Evolutionary conservation across 164 flowering plant genomes (phyloP).

Genomic region (Sedum album): DNA sequence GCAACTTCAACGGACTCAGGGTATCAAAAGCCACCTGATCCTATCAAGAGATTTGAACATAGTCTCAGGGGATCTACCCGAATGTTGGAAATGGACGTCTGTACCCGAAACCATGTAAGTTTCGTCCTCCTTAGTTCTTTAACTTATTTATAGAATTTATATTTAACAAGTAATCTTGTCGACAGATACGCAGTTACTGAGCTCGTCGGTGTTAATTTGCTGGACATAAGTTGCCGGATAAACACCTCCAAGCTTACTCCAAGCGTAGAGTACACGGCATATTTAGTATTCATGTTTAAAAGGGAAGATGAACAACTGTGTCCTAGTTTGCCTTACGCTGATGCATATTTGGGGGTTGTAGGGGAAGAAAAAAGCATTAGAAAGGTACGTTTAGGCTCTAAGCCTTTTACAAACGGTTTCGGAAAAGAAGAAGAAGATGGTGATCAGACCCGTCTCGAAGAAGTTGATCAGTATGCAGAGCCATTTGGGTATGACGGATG

Average conservation of each 20-base stretch:
- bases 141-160: background rate
- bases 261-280: background rate
- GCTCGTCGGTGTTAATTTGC: background rate
- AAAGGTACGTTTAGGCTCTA: background rate
- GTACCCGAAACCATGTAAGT: background rate
- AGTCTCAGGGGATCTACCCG: background rate
- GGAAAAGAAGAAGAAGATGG: background rate
- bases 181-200: conserved; percentile 1
- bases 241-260: background rate
- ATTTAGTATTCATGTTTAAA: background rate
- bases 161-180: background rate
- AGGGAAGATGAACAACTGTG: background rate
- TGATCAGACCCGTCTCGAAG: background rate
- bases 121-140: background rate
- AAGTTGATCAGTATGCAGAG: background rate
- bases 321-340: background rate
- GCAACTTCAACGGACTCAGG: background rate
- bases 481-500: background rate
- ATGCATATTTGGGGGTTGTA: background rate
- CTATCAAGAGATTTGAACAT: background rate
- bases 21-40: background rate
- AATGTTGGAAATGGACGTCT: background rate
- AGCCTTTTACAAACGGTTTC: background rate
- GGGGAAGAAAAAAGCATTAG: background rate
- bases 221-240: background rate